Evolutionary conservation across 148 eudicot genomes (phyloP).

Genomic region (Pouteria glomerata): DNA sequence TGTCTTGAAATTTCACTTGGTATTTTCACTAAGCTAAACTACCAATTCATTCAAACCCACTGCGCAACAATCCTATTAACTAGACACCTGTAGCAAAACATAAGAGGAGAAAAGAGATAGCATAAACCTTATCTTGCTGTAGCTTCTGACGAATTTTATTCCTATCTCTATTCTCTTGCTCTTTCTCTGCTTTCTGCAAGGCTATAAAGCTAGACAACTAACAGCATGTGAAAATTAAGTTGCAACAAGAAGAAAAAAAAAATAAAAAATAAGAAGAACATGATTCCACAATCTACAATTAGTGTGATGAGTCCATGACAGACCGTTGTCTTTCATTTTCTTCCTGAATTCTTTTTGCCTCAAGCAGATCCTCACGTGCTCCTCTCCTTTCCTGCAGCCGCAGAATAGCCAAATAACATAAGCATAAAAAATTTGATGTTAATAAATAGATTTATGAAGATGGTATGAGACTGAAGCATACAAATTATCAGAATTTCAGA

Average conservation of each 20-base stretch:
- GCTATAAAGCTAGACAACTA: conserved; percentile 39
- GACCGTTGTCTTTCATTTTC: conserved; percentile 78
- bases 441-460: neutral
- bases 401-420: conserved; percentile 1
- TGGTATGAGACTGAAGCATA: neutral
- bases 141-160: conserved; percentile 68
- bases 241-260: conserved; percentile 4
- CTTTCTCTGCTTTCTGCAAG: conserved; percentile 55
- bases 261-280: neutral
- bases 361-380: conserved; percentile 56
- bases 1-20: neutral
- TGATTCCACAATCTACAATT: neutral
- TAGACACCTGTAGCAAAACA: conserved; percentile 3
- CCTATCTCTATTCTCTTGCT: conserved; percentile 56
- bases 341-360: conserved; percentile 51
- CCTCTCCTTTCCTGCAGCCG: conserved; percentile 57
- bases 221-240: conserved; percentile 4
- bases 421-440: neutral
- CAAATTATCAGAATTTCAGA: neutral
- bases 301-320: neutral
- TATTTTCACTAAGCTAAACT: neutral
- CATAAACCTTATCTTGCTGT: conserved; percentile 67
- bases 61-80: neutral
- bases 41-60: conserved; percentile 1
- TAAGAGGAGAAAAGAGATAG: neutral